phyloP scores from a whole-genome alignment of 805 yeast genomes.

The Candida pseudoglaebosa region DNA sequence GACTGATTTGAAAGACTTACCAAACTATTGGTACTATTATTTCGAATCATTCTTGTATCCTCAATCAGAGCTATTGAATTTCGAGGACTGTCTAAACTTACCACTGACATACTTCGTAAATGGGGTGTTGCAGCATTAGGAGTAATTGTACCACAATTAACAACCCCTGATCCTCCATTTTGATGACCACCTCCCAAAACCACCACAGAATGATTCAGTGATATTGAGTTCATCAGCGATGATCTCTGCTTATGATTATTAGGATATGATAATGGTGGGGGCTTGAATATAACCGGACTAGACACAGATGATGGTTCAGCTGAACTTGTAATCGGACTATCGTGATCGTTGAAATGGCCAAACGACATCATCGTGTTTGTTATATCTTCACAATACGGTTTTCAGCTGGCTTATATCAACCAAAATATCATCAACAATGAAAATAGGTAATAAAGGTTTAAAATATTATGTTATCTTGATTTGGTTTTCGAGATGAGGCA shows the following conservation, averaged over 20 bases:
- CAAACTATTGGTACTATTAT: slow-evolving; percentile 27
- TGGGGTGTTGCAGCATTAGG: slow-evolving; percentile 12
- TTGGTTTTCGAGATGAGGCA: not conserved
- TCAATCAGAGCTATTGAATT: slow-evolving; percentile 39
- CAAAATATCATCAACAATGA: not conserved
- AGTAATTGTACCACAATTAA: not conserved
- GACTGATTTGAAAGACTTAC: slow-evolving; percentile 1
- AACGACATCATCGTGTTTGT: not conserved
- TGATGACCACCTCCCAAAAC: not conserved
- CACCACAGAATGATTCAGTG: slow-evolving; percentile 1
- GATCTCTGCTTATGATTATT: slow-evolving; percentile 4
- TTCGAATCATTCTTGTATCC: slow-evolving; percentile 30
- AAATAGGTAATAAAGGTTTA: too few relatives aligned
- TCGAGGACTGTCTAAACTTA: slow-evolving; percentile 36
- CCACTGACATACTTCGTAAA: slow-evolving; percentile 33
- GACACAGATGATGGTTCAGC: not conserved
- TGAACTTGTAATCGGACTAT: not conserved
- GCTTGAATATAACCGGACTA: slow-evolving; percentile 1
- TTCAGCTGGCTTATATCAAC: not conserved
- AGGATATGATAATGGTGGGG: not conserved
- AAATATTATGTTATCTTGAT: not conserved
- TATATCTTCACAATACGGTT: not conserved
- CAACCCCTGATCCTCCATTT: not conserved
- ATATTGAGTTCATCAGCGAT: slow-evolving; percentile 3
- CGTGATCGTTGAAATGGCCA: not conserved